Conservation (phyloP, 2,329 filamentous ascomycete species). For the Colletotrichum sp. region DNA sequence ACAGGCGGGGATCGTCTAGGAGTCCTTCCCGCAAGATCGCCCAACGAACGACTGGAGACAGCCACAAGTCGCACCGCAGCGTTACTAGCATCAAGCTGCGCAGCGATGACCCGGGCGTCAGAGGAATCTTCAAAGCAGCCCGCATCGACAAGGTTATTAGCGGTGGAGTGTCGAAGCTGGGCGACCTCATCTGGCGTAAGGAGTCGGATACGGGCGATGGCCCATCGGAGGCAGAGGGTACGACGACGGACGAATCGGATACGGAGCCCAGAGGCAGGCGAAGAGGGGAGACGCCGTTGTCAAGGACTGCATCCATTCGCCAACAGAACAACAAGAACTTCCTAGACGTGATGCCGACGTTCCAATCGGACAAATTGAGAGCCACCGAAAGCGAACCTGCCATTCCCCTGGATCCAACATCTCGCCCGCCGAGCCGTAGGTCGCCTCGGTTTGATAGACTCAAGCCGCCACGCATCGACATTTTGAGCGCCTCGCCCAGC, state of each 20-base stretch:
- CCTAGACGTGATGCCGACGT: constrained; percentile 57
- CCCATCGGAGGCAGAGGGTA: constrained; percentile 36
- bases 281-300: constrained; percentile 28
- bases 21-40: constrained; percentile 42
- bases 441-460: constrained; percentile 52
- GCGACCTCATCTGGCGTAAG: constrained; percentile 62
- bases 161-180: constrained; percentile 60
- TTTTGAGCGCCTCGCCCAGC: constrained; percentile 45
- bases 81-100: constrained; percentile 53
- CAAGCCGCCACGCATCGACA: constrained; percentile 55
- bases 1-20: constrained; percentile 34
- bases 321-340: constrained; percentile 46
- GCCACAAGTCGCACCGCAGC: constrained; percentile 52
- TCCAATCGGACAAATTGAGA: constrained; percentile 36
- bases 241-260: constrained; percentile 56
- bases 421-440: constrained; percentile 38
- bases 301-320: constrained; percentile 21
- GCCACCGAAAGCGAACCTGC: neutral
- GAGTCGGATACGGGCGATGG: constrained; percentile 39
- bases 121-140: constrained; percentile 79
- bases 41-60: constrained; percentile 46
- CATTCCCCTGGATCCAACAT: neutral
- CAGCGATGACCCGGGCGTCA: constrained; percentile 57
- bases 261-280: constrained; percentile 45
- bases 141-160: constrained; percentile 76